Evolutionary conservation across 352 stramenopile genomes (phyloP), one percentile per base, ranked within the genome.

Genomic region (Pilasporangium apinafurcum): DNA sequence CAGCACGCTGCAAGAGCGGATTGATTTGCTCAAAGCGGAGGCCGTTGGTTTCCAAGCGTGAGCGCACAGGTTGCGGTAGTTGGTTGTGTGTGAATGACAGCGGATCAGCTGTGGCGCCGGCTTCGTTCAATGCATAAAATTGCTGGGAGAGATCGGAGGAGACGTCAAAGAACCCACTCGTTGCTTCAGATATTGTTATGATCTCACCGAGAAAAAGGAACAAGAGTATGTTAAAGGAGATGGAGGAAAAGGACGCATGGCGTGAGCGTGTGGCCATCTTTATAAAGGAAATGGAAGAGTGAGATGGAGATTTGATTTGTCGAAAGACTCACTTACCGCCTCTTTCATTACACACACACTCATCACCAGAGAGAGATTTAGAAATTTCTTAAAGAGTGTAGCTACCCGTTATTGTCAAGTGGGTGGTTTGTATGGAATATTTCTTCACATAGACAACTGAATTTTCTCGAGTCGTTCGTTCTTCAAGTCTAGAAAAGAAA

Each of bases 1-100:
- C 32, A 24, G 65, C 54, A n/a, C 59, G 62, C 40, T 74, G 65
- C 13, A 72, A 48, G 31, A 68, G 51, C 17, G 44, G 22, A 30
- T 53, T 46, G 6, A 61, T 40, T n/a, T 56, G 29, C 37, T 59
- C 36, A 28, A 63, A 63, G 22, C 40, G 35, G 22, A 61, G 47
- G 10, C 44, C 28, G 20, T 31, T 31, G 12, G 18, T n/a, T 8
- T 29, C 26, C 12, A 61, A 37, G 16, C 53, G 41, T 25, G 37
- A 16, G 16, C 48, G 47, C 2, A 61, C 39, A 12, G 6, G 2
- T 8, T 14, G 24, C 0, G 53, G 53, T 3, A 61, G 40, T 6
- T 51, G 28, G 5, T 27, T 39, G 41, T 40, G 36, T 28, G 24
- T 16, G 26, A 67, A 32, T 8, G 26, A 17, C 37, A 53, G 46